A percentile compares a stretch with the other conserved stretches of the same genome.
Evolutionary conservation across 2,329 filamentous ascomycete genomes (phyloP).

Genomic region (Lachnum nothofagi): DNA sequence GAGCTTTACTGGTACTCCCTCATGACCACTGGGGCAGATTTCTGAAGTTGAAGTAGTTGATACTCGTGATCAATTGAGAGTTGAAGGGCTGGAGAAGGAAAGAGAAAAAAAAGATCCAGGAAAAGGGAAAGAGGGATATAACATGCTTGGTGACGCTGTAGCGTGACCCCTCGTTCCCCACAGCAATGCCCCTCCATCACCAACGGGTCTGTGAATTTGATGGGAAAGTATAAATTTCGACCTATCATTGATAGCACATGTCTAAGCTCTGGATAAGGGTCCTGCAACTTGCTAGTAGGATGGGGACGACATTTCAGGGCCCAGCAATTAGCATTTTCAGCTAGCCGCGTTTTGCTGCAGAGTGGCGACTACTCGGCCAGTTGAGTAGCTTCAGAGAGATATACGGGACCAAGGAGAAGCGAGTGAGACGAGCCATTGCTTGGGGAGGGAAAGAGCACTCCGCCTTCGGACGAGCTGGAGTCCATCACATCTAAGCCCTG

Average conservation of each 20-base stretch:
- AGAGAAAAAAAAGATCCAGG: slow-evolving; percentile 10
- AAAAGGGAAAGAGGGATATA: slow-evolving; percentile 10
- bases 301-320: not conserved
- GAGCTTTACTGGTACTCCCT: slow-evolving; percentile 70
- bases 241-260: slow-evolving; percentile 21
- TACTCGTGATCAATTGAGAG: slow-evolving; percentile 21
- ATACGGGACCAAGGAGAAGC: not conserved
- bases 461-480: no score
- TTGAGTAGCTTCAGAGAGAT: not conserved
- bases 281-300: slow-evolving; percentile 2
- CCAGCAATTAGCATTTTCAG: not conserved
- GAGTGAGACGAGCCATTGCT: not conserved
- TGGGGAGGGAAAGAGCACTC: not conserved
- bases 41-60: slow-evolving; percentile 28
- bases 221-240: not conserved
- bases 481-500: no score
- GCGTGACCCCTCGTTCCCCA: slow-evolving; percentile 8
- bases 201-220: not conserved
- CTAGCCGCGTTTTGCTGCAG: not conserved
- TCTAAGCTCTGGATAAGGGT: slow-evolving; percentile 5
- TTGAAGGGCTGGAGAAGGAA: slow-evolving; percentile 8
- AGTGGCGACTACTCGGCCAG: not conserved
- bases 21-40: slow-evolving; percentile 40
- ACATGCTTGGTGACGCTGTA: not conserved
- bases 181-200: slow-evolving; percentile 17